Evolutionary conservation across 768 basidiomycete species (phyloP).

Genomic region (Scleroderma citrinum): DNA sequence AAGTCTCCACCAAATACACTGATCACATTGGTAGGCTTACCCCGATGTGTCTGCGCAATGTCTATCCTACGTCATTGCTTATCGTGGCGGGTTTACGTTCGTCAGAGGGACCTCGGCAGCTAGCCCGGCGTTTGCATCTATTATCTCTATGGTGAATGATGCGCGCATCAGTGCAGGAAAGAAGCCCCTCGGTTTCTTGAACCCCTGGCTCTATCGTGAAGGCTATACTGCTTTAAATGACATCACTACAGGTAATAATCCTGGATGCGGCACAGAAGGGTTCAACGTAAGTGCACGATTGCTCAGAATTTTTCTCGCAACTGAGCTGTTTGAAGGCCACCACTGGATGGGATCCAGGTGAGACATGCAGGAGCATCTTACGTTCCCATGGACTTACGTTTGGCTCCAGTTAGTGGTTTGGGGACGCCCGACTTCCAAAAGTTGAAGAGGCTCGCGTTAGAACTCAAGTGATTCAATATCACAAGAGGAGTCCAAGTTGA

Average conservation of each 20-base stretch:
- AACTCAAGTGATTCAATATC: not conserved
- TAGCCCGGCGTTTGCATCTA: constrained; percentile 56
- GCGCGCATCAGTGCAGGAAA: constrained; percentile 41
- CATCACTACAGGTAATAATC: constrained; percentile 51
- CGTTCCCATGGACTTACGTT: constrained; percentile 6
- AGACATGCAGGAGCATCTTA: constrained; percentile 12
- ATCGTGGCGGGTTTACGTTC: constrained; percentile 30
- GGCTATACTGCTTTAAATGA: constrained; percentile 43
- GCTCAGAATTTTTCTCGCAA: not conserved
- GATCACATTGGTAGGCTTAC: constrained; percentile 31
- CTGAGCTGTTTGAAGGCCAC: constrained; percentile 33
- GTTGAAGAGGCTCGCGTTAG: constrained; percentile 35
- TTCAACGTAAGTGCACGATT: constrained; percentile 47
- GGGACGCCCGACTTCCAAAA: constrained; percentile 50
- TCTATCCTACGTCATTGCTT: constrained; percentile 42
- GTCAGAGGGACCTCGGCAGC: constrained; percentile 64
- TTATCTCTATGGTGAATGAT: constrained; percentile 63
- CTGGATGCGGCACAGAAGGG: constrained; percentile 56
- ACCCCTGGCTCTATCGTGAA: constrained; percentile 49
- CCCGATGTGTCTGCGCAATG: constrained; percentile 68
- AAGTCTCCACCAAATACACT: not conserved
- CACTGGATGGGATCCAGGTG: constrained; percentile 58
- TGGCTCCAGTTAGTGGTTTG: constrained; percentile 42
- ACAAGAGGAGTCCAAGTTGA: too few relatives aligned
- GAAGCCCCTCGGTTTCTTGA: constrained; percentile 57